phyloP scores from a whole-genome alignment of 192 early-diverging fungal genomes.

The Podila minutissima region DNA sequence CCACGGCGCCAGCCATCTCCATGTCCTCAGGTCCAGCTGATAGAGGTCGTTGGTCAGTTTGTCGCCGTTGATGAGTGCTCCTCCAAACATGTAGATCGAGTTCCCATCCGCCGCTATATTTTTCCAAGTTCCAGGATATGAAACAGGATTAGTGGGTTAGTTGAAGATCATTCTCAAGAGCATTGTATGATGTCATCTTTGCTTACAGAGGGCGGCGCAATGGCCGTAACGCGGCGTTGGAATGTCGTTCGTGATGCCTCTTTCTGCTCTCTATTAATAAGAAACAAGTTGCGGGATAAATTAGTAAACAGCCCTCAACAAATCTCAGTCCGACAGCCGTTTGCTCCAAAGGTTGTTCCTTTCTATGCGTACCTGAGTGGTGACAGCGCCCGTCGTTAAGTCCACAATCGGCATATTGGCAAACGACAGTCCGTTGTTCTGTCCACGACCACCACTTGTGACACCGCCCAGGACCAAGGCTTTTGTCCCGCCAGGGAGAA shows the following conservation, averaged over 20 bases:
- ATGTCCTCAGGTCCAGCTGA: slow-evolving; percentile 19
- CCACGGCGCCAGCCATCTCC: slow-evolving; percentile 24
- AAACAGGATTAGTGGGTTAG: neutral
- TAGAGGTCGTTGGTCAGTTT: slow-evolving; percentile 24
- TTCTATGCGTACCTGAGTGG: slow-evolving; percentile 16
- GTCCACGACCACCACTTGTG: neutral
- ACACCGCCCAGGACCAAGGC: slow-evolving; percentile 37
- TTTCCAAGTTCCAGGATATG: neutral
- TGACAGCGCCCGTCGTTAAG: slow-evolving; percentile 25
- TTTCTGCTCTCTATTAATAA: slow-evolving; percentile 23
- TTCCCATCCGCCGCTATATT: slow-evolving; percentile 33
- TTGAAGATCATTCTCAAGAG: neutral
- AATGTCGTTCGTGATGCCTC: neutral
- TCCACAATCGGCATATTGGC: slow-evolving; percentile 22
- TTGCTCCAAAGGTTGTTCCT: neutral
- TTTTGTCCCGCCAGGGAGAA: slow-evolving; percentile 2
- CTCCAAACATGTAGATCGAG: slow-evolving; percentile 40
- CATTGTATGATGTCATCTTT: neutral
- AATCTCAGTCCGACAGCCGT: neutral
- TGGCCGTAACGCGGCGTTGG: slow-evolving; percentile 37
- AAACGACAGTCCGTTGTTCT: slow-evolving; percentile 12
- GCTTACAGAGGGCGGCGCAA: slow-evolving; percentile 39
- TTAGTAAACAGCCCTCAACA: neutral
- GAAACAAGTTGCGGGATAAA: neutral
- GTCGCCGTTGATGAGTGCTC: slow-evolving; percentile 13